Base-by-base conservation (phyloP, 176 grass and related monocot species). In the Rhynchospora breviuscula region DNA sequence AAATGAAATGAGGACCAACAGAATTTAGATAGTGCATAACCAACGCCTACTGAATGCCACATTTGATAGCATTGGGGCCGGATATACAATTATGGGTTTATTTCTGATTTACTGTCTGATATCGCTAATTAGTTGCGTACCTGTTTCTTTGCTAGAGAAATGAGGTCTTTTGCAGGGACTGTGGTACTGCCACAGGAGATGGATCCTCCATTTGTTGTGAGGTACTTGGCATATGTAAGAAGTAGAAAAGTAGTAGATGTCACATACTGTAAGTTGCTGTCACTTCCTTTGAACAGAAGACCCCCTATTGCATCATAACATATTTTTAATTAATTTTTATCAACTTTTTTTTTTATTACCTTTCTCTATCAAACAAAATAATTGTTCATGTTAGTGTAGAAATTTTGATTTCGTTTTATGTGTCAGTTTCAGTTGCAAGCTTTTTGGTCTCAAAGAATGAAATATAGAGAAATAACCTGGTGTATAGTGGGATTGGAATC, bases 231-330 rank as follows among this genome's bases (percentile, higher is more conserved):
- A 80, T 97, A 87, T 49, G 88, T 67, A 19, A 97, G 79, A 47
- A 97, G 94, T 11, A 97, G 89, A 81, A 97, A 97, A 5, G 86
- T 7, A 3, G 91, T 88, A 44, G 91, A 91, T 4, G 94, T 97
- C n/a, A 97, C 94, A 85, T 97, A 97, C 86, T 97, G 89, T 83
- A 97, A 84, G 88, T 97, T 93, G 89, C 88, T 87, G 33, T 91
- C 89, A 51, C 94, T 85, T 10, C 61, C 67, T 67, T 91, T 91
- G 88, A 88, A 93, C 35, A 97, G 85, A 53, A 93, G 88, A 0
- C 94, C 94, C 0, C 93, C 91, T 58, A 64, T 80, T 76, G 21
- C 11, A 76, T 26, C 53, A 56, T 54, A 29, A 15, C 52, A 76
- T 3, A 76, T 4, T 10, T 17, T 18, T 15, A 69, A 43, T 18